These are phyloP conservation scores for Pyrenochaeta sp. DNA, from an alignment of 2,329 filamentous ascomycete species.

Conservation along the genomic window DNA sequence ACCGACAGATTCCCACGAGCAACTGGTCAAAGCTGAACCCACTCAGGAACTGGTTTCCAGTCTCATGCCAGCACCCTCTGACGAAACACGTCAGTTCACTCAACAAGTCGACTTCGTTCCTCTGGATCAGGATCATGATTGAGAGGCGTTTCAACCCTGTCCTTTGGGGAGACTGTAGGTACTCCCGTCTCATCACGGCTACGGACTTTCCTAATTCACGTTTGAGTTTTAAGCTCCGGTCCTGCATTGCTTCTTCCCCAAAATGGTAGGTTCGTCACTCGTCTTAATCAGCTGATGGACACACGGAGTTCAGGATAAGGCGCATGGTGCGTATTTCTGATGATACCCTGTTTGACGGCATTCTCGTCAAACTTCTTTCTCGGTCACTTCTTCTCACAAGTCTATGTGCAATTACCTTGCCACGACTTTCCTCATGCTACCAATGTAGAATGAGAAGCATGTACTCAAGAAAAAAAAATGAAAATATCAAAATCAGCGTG, in stretches of 20 bases:
- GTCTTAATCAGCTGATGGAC: constrained; percentile 20
- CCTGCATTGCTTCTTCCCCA: constrained; percentile 7
- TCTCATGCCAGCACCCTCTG: neutral
- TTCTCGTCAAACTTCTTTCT: constrained; percentile 13
- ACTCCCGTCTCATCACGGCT: constrained; percentile 10
- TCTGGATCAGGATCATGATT: constrained; percentile 28
- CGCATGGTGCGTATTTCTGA: constrained; percentile 21
- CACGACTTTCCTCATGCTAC: no score
- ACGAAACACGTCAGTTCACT: constrained; percentile 30
- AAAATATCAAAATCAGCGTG: constrained; percentile 22
- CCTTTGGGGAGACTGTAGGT: constrained; percentile 21
- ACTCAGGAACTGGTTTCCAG: constrained; percentile 3
- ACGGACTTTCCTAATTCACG: constrained; percentile 19
- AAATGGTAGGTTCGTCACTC: constrained; percentile 28
- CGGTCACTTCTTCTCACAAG: constrained; percentile 8
- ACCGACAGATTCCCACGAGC: no score
- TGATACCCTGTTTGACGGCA: constrained; percentile 36
- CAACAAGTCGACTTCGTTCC: constrained; percentile 43
- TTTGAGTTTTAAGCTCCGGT: constrained; percentile 15
- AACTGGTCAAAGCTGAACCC: constrained; percentile 10
- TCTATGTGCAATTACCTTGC: constrained; percentile 10
- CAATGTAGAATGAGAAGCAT: constrained; percentile 8
- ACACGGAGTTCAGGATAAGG: constrained; percentile 7
- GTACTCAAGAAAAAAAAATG: constrained; percentile 20
- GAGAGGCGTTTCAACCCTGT: constrained; percentile 4